Base-by-base conservation (phyloP, 495 filamentous ascomycete species). In the Penicillium mononematosum region DNA sequence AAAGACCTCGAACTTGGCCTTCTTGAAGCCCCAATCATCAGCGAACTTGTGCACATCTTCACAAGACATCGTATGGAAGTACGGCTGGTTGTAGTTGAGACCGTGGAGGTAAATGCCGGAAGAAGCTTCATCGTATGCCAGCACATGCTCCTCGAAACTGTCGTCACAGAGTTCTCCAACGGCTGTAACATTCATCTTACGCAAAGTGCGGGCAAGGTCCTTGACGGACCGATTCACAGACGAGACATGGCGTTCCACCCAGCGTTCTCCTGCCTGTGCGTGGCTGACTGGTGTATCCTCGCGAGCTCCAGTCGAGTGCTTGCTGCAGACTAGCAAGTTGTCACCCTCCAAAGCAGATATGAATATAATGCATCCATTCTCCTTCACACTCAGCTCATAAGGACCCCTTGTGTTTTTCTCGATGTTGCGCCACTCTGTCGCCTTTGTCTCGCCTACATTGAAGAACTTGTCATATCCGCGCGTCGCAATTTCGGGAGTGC, bases 391-490 rank as follows among this genome's bases (percentile, higher is more conserved):
- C 25, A 98, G 78, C 74, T 98, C 95, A 62, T 98, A 98, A 0
- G 94, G 95, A 1, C 90, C 92, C 58, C 84, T 76, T 1, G 94
- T 98, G 44, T 89, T 81, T 8, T 72, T 73, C 63, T 87, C 76
- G 51, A 98, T 88, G 68, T 89, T 90, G 16, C 75, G 65, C 94
- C 95, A 98, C 55, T 83, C 76, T 1, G 94, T 98, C 32, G 84
- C 79, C 12, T 75, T 66, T 3, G 91, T 86, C 70, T 98, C 94
- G 43, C 81, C 82, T 27, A 88, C 78, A 65, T 98, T 98, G 84
- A 98, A 98, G 78, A 98, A 98, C 74, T 98, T 98, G 77, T 98
- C 95, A 73, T 98, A 98, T 34, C 94, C 94, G 55, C 94, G 83
- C 34, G 85, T 83, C 3, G 80, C 86, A 53, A 98, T 97, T 70